Evolutionary conservation across 148 eudicot genomes (phyloP).

Genomic region (Amaranthus hypochondriacus): DNA sequence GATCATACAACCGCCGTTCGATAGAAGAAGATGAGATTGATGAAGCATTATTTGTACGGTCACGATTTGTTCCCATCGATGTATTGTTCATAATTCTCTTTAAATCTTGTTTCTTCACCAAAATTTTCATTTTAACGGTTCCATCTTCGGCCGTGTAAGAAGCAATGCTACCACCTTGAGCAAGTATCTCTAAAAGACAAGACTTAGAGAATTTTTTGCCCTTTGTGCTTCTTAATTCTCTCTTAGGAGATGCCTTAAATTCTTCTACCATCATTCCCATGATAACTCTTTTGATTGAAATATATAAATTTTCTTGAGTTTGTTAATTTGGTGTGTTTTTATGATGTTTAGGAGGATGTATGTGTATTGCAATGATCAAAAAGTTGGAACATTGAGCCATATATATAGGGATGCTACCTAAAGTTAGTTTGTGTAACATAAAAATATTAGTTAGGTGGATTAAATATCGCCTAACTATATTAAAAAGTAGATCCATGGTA

Average conservation of each 20-base stretch:
- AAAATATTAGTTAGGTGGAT: slow-evolving; percentile 11
- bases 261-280: slow-evolving; percentile 23
- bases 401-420: slow-evolving; percentile 22
- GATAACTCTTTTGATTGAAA: background rate
- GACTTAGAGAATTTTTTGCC: slow-evolving; percentile 8
- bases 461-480: background rate
- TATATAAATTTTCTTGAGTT: background rate
- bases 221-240: slow-evolving; percentile 7
- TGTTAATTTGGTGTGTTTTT: background rate
- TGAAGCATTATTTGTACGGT: background rate
- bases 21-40: background rate
- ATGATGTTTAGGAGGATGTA: background rate
- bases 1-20: slow-evolving; percentile 38
- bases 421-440: background rate
- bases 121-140: slow-evolving; percentile 44
- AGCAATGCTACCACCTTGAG: slow-evolving; percentile 31
- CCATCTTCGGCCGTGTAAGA: slow-evolving; percentile 41
- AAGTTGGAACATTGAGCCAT: background rate
- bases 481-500: background rate
- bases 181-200: slow-evolving; percentile 36
- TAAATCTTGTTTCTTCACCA: slow-evolving; percentile 47
- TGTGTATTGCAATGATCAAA: background rate
- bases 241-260: slow-evolving; percentile 1
- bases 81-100: slow-evolving; percentile 35
- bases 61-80: background rate